Conservation (phyloP, 2,329 filamentous ascomycete species). For the Orbilia brochopaga region DNA sequence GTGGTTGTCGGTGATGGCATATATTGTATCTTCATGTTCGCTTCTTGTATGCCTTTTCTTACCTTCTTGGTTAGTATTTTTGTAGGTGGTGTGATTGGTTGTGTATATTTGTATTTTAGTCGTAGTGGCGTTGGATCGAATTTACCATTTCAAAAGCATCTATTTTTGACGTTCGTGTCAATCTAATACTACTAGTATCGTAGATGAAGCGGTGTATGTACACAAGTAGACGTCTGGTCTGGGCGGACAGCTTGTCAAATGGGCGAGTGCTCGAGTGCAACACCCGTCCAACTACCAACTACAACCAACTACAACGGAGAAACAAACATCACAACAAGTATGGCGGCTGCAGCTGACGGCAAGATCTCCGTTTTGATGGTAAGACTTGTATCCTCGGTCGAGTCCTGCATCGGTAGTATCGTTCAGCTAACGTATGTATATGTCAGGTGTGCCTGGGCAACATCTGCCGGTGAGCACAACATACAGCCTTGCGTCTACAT, state of each 20-base stretch:
- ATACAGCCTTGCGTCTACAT: constrained; percentile 2
- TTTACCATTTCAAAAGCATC: no score
- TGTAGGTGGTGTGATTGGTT: constrained; percentile 2
- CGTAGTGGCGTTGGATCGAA: no score
- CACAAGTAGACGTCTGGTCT: no score
- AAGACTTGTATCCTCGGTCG: background rate
- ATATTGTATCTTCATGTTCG: background rate
- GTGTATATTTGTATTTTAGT: no score
- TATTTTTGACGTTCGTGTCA: background rate
- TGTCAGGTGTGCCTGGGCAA: constrained; percentile 83
- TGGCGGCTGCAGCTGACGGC: constrained; percentile 23
- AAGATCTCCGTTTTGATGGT: constrained; percentile 44
- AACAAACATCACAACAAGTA: background rate
- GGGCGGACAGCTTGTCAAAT: no score
- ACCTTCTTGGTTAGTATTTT: background rate
- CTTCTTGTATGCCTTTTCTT: constrained; percentile 10
- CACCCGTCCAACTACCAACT: background rate
- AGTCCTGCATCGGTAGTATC: background rate
- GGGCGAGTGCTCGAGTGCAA: background rate
- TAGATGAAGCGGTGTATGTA: no score
- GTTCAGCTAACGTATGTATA: background rate
- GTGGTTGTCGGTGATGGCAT: background rate
- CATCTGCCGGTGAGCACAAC: constrained; percentile 69
- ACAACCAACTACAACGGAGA: background rate
- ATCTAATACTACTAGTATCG: constrained; percentile 1